Evolutionary conservation across 345 rosid species (phyloP).

Genomic region (Ricinus communis): DNA sequence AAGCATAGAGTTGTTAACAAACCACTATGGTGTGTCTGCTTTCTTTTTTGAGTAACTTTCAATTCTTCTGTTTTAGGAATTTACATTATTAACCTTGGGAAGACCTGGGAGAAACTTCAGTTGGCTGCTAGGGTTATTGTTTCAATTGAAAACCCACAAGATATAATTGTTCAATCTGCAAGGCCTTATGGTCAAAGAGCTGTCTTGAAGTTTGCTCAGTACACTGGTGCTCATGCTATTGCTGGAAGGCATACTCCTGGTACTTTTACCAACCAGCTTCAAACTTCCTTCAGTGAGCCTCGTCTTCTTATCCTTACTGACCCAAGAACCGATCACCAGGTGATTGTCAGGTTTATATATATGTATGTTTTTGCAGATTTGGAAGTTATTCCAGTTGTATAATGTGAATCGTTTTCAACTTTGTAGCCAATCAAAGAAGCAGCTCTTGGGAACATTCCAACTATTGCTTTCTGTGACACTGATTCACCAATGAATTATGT

Average conservation of each 20-base stretch:
- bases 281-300: conserved; percentile 88
- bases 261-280: conserved; percentile 93
- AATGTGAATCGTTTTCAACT: not conserved
- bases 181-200: conserved; percentile 99
- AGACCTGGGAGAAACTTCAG: conserved; percentile 91
- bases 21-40: too few relatives aligned
- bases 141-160: conserved; percentile 80
- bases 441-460: conserved; percentile 92
- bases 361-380: not conserved
- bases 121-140: conserved; percentile 90
- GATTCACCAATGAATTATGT: conserved; percentile 94
- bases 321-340: conserved; percentile 98
- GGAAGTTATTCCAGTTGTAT: too few relatives aligned
- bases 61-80: conserved; percentile 46
- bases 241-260: conserved; percentile 99
- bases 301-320: conserved; percentile 91
- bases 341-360: conserved; percentile 3
- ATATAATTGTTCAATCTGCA: conserved; percentile 94
- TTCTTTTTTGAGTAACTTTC: too few relatives aligned
- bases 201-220: conserved; percentile 84
- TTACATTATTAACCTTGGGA: conserved; percentile 84
- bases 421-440: conserved; percentile 95
- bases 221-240: conserved; percentile 95
- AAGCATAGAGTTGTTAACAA: too few relatives aligned
- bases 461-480: conserved; percentile 94